phyloP scores from a whole-genome alignment of 2,329 filamentous ascomycete genomes.

The Colletotrichum gloeosporioides region DNA sequence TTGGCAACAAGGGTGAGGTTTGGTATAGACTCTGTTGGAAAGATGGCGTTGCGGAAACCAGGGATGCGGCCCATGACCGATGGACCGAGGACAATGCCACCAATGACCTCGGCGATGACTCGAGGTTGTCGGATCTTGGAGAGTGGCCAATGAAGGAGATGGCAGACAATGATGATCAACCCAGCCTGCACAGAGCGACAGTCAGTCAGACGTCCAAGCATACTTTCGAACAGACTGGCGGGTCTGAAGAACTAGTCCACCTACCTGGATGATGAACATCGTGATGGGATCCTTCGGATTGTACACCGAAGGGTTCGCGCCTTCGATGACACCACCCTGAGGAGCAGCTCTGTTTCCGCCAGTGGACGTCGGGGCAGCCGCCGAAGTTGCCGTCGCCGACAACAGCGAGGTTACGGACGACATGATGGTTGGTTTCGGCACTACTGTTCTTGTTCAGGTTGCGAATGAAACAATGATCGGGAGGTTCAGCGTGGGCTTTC shows the following conservation, averaged over 20 bases:
- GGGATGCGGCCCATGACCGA: conserved; percentile 89
- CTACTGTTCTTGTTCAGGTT: not conserved
- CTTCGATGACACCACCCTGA: conserved; percentile 72
- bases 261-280: conserved; percentile 76
- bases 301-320: conserved; percentile 71
- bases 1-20: conserved; percentile 81
- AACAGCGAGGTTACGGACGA: conserved; percentile 1
- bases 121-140: conserved; percentile 79
- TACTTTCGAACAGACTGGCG: not conserved
- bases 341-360: conserved; percentile 34
- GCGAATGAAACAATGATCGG: not conserved
- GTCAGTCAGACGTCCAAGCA: not conserved
- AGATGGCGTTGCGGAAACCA: conserved; percentile 77
- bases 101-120: conserved; percentile 85
- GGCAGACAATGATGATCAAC: conserved; percentile 55
- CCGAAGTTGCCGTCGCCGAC: conserved; percentile 26
- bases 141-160: conserved; percentile 73
- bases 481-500: not conserved
- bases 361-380: conserved; percentile 31
- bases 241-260: not conserved
- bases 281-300: conserved; percentile 75
- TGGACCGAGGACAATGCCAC: conserved; percentile 84
- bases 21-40: conserved; percentile 76
- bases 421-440: not conserved
- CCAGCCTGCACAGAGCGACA: conserved; percentile 28